A percentile compares a stretch with the other conserved stretches of the same genome.
Evolutionary conservation across 75 land plant species (phyloP).

Genomic region (Selaginella tamariscina): DNA sequence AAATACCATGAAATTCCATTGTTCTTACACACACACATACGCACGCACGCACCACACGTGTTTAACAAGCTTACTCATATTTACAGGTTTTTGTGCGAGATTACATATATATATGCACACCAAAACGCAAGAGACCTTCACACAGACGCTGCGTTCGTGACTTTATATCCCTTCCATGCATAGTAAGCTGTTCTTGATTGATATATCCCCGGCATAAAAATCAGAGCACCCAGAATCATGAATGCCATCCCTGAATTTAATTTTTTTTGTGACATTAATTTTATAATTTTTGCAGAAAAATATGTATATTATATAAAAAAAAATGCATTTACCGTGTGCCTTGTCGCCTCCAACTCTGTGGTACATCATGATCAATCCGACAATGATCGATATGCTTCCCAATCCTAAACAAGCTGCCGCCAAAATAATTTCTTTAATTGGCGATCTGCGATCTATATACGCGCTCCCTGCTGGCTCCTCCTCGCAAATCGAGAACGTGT

Average conservation of each 20-base stretch:
- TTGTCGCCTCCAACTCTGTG: conserved; percentile 10
- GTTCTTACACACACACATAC: no score
- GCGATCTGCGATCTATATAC: not conserved
- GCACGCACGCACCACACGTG: no score
- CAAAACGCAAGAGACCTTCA: no score
- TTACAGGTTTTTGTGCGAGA: no score
- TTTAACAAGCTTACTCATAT: no score
- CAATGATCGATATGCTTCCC: not conserved
- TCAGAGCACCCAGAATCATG: not conserved
- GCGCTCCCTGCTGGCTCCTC: not conserved
- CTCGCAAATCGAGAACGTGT: conserved; percentile 7
- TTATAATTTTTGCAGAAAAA: no score
- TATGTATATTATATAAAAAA: no score
- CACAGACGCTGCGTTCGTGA: no score
- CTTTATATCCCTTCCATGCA: not conserved
- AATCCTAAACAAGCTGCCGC: conserved; percentile 1
- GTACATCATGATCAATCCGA: conserved; percentile 5
- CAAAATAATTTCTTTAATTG: not conserved
- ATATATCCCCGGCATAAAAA: not conserved
- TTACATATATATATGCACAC: no score
- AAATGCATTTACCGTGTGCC: conserved; percentile 1
- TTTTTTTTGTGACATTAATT: not conserved
- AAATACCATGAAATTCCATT: no score
- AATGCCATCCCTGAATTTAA: not conserved
- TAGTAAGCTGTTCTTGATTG: not conserved